Base-by-base conservation (phyloP, 2,329 filamentous ascomycete genomes). In the Pseudogymnoascus sp. region DNA sequence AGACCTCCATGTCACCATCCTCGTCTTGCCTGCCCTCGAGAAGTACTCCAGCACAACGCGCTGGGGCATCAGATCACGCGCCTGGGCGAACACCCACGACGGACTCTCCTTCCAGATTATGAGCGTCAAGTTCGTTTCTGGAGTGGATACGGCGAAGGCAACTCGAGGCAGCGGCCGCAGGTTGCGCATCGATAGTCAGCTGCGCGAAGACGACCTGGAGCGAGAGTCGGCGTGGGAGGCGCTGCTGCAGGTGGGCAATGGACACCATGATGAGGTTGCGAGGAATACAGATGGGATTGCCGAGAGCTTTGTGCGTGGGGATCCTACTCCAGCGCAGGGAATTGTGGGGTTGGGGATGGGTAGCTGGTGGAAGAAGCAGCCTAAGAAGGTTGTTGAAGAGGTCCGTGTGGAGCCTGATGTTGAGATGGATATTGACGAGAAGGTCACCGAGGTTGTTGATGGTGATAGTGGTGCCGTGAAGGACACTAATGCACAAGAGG, bases 1-100 rank as follows among this genome's bases (percentile, higher is more conserved):
- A 67, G 94, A 97, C 70, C 76, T 96, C 41, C 90, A 97, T 67
- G 88, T 99, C 65, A 95, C 90, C 14, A 74, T 97, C 0, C 77
- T 97, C 11, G 85, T 99, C 11, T 79, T 97, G 0, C 94, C 93
- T 0, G 80, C 84, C 0, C 77, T 99, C 3, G 81, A 90, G 64
- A 85, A 84, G 63, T 99, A 97, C 70, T 78, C 83, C 0, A 84
- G 86, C 5, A 88, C 85, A 0, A 88, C 88, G 0, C 82, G 90
- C 43, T 91, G 89, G 69, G 93, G 93, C 2, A 83, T 99, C 61
- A 86, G 85, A 66, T 95, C 90, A 65, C 85, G 91, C 28, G 84
- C 88, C 63, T 97, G 91, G 79, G 88, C 85, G 6, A 82, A 81
- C 22, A 79, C 76, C 25, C 73, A 79, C 61, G 11, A 80, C 70